Conservation (phyloP, 495 filamentous ascomycete genomes). For the Chaetomium fimeti region DNA sequence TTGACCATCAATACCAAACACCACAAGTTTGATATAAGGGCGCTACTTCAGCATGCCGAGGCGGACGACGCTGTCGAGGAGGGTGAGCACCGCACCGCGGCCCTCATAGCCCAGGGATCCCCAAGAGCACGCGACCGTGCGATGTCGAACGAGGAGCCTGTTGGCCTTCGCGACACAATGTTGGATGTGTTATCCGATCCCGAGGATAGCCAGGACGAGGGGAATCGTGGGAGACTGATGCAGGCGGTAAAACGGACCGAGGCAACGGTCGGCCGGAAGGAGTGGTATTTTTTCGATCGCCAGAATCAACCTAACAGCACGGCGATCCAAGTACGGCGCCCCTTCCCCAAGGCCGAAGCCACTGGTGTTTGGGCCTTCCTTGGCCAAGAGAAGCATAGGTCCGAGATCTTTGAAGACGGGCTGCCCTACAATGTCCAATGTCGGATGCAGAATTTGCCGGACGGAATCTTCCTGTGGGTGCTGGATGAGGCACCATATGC, state of each 20-base stretch:
- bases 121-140: constrained; percentile 27
- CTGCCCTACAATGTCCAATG: constrained; percentile 59
- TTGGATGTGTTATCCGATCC: constrained; percentile 48
- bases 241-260: constrained; percentile 75
- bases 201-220: constrained; percentile 53
- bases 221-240: constrained; percentile 57
- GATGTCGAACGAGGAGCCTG: constrained; percentile 18
- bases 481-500: constrained; percentile 65
- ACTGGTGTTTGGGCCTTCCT: constrained; percentile 43
- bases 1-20: constrained; percentile 53
- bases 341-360: constrained; percentile 36
- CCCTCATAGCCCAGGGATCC: constrained; percentile 34
- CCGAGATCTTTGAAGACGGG: constrained; percentile 67
- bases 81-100: constrained; percentile 52
- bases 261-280: constrained; percentile 56
- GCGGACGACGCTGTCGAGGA: constrained; percentile 58
- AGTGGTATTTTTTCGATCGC: constrained; percentile 67
- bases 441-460: constrained; percentile 55
- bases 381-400: constrained; percentile 50
- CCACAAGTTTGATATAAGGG: constrained; percentile 64
- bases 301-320: constrained; percentile 20
- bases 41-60: constrained; percentile 58
- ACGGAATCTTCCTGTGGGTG: constrained; percentile 73
- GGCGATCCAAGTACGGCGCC: constrained; percentile 36
- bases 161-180: constrained; percentile 39